phyloP scores from a whole-genome alignment of 345 rosid genomes.

The Chamaenerion angustifolium region DNA sequence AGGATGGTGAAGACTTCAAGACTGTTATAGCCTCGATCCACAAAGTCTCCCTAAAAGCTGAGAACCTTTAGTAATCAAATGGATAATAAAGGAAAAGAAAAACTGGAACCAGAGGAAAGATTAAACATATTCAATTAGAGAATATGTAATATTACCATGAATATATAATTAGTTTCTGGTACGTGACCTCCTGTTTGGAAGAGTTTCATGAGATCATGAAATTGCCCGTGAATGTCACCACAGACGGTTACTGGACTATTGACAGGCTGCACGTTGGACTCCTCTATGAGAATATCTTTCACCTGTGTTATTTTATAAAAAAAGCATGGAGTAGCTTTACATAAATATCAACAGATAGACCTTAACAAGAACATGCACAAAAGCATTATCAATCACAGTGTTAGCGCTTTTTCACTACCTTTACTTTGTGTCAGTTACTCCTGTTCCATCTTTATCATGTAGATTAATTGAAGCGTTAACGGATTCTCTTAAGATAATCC shows the following conservation, averaged over 20 bases:
- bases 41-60: constrained; percentile 60
- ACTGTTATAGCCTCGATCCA: constrained; percentile 89
- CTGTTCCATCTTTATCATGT: too few species aligned
- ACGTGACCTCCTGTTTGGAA: constrained; percentile 96
- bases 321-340: too few species aligned
- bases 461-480: too few species aligned
- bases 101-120: neutral
- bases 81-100: neutral
- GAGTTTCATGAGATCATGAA: constrained; percentile 96
- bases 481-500: too few species aligned
- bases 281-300: constrained; percentile 88
- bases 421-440: too few species aligned
- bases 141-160: constrained; percentile 39
- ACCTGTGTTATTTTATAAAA: constrained; percentile 31
- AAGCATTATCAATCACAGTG: too few species aligned
- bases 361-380: constrained; percentile 4
- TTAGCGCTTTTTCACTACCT: too few species aligned
- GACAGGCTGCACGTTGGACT: constrained; percentile 96
- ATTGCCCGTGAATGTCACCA: constrained; percentile 97
- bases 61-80: constrained; percentile 1
- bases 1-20: constrained; percentile 92
- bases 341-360: too few species aligned
- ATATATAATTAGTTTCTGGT: constrained; percentile 95
- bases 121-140: too few species aligned
- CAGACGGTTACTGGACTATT: constrained; percentile 98